Conservation (phyloP, 2,329 filamentous ascomycete species). For the Paraphaeosphaeria minitans region DNA sequence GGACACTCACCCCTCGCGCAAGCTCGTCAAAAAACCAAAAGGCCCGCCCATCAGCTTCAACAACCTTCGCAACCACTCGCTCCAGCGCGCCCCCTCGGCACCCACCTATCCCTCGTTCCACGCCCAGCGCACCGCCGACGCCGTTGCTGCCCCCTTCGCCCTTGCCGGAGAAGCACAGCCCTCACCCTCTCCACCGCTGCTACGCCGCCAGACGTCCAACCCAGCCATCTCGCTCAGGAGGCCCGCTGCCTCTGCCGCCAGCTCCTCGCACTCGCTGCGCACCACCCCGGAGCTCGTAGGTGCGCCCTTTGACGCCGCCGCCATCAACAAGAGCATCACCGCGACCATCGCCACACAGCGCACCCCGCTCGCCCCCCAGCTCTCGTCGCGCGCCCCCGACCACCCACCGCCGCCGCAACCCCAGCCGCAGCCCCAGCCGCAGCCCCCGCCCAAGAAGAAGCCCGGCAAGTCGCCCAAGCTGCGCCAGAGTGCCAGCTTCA, state of each 20-base stretch:
- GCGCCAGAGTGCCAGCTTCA: slow-evolving; percentile 51
- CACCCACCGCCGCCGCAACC: slow-evolving; percentile 26
- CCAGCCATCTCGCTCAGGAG: slow-evolving; percentile 4
- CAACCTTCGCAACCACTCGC: slow-evolving; percentile 11
- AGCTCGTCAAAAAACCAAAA: slow-evolving; percentile 16
- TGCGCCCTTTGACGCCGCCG: slow-evolving; percentile 47
- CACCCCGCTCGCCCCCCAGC: slow-evolving; percentile 32
- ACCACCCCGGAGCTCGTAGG: slow-evolving; percentile 27
- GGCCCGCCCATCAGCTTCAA: slow-evolving; percentile 28
- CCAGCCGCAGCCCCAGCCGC: slow-evolving; percentile 30
- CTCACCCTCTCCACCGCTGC: not conserved
- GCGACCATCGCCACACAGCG: slow-evolving; percentile 25
- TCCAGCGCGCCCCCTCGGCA: slow-evolving; percentile 30
- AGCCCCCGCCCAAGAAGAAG: slow-evolving; percentile 29
- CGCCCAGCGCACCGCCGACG: not conserved
- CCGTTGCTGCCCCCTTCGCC: not conserved
- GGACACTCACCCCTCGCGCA: not conserved
- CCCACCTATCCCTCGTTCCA: slow-evolving; percentile 34
- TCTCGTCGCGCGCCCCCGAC: slow-evolving; percentile 36
- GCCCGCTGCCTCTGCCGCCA: not conserved
- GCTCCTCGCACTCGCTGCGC: slow-evolving; percentile 14
- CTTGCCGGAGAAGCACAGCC: not conserved
- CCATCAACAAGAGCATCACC: slow-evolving; percentile 45
- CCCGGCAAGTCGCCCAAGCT: slow-evolving; percentile 38
- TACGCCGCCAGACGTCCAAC: slow-evolving; percentile 9